phyloP scores from a whole-genome alignment of 306 rosid genomes.

The Chamaecrista fasciculata region DNA sequence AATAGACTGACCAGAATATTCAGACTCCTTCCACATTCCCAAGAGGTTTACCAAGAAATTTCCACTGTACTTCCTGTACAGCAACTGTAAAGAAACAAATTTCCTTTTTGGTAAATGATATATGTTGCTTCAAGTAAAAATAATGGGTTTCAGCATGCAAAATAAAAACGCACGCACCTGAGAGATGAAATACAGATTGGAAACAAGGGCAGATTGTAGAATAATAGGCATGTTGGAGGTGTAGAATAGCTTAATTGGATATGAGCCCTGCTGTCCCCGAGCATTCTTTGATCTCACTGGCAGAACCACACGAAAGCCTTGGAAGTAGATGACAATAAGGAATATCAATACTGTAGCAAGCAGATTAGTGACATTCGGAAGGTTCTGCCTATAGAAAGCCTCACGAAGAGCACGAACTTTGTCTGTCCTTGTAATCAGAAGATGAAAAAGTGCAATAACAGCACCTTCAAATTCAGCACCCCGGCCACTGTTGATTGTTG shows the following conservation, averaged over 20 bases:
- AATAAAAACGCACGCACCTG: conserved; percentile 52
- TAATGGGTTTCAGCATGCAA: conserved; percentile 25
- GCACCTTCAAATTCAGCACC: conserved; percentile 98
- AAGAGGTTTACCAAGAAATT: conserved; percentile 82
- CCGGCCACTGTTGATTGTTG: conserved; percentile 92
- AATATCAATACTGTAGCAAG: conserved; percentile 85
- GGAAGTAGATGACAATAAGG: conserved; percentile 86
- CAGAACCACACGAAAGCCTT: conserved; percentile 95
- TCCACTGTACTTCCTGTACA: conserved; percentile 79
- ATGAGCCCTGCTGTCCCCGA: conserved; percentile 93
- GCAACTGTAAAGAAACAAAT: conserved; percentile 47
- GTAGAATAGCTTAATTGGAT: conserved; percentile 90
- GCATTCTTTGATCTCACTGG: conserved; percentile 98
- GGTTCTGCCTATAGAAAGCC: conserved; percentile 92
- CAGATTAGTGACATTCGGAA: conserved; percentile 91
- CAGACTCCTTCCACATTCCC: conserved; percentile 97
- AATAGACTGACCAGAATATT: conserved; percentile 78
- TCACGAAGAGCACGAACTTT: conserved; percentile 89
- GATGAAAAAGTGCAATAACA: conserved; percentile 86
- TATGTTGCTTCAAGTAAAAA: neutral
- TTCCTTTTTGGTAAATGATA: neutral
- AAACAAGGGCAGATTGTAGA: conserved; percentile 93
- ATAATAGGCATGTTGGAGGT: conserved; percentile 98
- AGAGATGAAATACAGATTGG: conserved; percentile 90
- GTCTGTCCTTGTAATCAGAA: conserved; percentile 81